Conservation (phyloP, 495 filamentous ascomycete species). For the Penicillium cataractarum region DNA sequence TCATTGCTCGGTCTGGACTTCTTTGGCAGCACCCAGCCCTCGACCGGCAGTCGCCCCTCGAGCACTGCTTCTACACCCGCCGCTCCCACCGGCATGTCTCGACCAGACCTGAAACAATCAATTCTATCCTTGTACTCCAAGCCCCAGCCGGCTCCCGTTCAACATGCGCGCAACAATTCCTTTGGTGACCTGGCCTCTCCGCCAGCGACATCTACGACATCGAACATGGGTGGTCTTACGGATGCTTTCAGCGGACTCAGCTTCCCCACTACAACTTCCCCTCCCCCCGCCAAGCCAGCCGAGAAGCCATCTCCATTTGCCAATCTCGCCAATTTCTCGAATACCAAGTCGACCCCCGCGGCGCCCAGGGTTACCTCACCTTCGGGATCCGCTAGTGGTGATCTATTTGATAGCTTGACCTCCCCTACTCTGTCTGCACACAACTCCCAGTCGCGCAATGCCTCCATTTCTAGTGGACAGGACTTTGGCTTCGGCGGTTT, state of each 20-base stretch:
- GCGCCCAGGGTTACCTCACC: conserved; percentile 57
- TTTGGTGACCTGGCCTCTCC: conserved; percentile 72
- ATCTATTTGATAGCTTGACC: conserved; percentile 80
- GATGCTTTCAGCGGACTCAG: conserved; percentile 87
- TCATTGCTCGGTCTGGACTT: conserved; percentile 94
- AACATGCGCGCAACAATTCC: conserved; percentile 61
- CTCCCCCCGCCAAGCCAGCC: conserved; percentile 53
- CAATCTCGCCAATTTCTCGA: conserved; percentile 64
- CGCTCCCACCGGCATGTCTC: conserved; percentile 63
- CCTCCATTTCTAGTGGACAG: conserved; percentile 55
- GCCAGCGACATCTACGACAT: conserved; percentile 43
- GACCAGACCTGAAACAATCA: conserved; percentile 95
- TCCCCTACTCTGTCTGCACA: conserved; percentile 53
- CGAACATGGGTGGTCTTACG: conserved; percentile 72
- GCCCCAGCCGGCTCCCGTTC: conserved; percentile 61
- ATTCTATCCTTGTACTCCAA: conserved; percentile 95
- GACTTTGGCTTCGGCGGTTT: conserved; percentile 55
- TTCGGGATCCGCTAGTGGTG: conserved; percentile 57
- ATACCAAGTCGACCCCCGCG: conserved; percentile 55
- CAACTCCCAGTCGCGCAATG: conserved; percentile 45
- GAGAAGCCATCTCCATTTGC: conserved; percentile 74
- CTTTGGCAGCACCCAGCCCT: conserved; percentile 69
- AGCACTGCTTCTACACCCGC: conserved; percentile 68
- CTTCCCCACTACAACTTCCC: conserved; percentile 63
- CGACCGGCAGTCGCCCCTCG: conserved; percentile 67